These are phyloP conservation scores for Clohesyomyces aquaticus DNA, from an alignment of 495 filamentous ascomycete species.

Conservation along the genomic window DNA sequence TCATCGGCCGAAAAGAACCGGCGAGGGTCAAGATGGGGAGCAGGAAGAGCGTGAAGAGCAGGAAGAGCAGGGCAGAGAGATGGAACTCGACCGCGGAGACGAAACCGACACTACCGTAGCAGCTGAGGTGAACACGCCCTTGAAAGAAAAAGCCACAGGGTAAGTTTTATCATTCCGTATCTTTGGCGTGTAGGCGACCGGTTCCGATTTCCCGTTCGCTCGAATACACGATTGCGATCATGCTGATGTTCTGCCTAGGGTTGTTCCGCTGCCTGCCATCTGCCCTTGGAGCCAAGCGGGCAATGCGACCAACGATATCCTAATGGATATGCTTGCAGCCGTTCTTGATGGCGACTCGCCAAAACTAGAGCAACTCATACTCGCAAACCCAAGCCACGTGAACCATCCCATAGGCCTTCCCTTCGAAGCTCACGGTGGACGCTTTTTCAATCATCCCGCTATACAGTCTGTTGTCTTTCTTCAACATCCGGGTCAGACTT, in stretches of 20 bases:
- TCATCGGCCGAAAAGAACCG: conserved; percentile 7
- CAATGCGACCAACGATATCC: neutral
- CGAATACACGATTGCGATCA: no score
- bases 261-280: conserved; percentile 9
- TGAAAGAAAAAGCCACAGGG: conserved; percentile 15
- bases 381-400: conserved; percentile 21
- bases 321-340: conserved; percentile 26
- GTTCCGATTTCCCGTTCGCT: no score
- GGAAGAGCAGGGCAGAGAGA: neutral
- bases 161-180: conserved; percentile 3
- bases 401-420: conserved; percentile 33
- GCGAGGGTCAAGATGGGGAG: neutral
- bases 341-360: conserved; percentile 21
- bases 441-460: conserved; percentile 20
- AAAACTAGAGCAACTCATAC: conserved; percentile 23
- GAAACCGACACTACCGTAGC: neutral
- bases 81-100: conserved; percentile 4
- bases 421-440: conserved; percentile 20
- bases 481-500: conserved; percentile 27
- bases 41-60: neutral
- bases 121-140: neutral
- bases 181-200: neutral
- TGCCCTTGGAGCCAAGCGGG: conserved; percentile 21
- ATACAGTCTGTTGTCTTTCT: conserved; percentile 23
- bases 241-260: no score